phyloP scores from a whole-genome alignment of 1,139 yeast species.

The Meyerozyma guilliermondii region DNA sequence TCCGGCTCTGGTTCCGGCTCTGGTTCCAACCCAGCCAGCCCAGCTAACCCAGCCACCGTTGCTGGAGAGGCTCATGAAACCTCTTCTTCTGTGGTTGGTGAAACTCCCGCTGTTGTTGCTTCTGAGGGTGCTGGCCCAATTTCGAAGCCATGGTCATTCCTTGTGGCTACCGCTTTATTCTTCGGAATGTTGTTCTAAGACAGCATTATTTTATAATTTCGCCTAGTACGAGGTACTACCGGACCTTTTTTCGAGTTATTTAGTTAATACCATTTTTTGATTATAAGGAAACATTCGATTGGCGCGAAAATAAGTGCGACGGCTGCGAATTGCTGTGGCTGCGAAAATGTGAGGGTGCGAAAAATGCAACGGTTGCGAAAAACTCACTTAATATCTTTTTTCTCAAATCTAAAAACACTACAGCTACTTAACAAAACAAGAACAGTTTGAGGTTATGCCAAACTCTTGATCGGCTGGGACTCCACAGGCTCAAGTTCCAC shows the following conservation, averaged over 20 bases:
- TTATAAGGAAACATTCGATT: no score
- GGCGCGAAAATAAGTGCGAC: no score
- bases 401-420: no score
- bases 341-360: no score
- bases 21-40: not conserved
- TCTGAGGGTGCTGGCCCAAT: not conserved
- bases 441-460: no score
- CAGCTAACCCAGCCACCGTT: not conserved
- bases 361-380: no score
- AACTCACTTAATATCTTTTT: no score
- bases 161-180: not conserved
- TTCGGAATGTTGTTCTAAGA: not conserved
- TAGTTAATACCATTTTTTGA: not conserved
- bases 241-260: not conserved
- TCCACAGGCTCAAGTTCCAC: no score
- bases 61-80: not conserved
- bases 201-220: not conserved
- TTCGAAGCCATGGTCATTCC: not conserved
- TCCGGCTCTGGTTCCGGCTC: not conserved
- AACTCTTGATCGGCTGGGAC: conserved; percentile 14
- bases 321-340: no score
- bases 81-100: not conserved
- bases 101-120: not conserved
- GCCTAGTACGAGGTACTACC: not conserved
- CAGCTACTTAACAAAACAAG: no score